A percentile compares a stretch with the other conserved stretches of the same genome.
phyloP scores from a whole-genome alignment of 495 filamentous ascomycete genomes.

The Neurospora sp. region DNA sequence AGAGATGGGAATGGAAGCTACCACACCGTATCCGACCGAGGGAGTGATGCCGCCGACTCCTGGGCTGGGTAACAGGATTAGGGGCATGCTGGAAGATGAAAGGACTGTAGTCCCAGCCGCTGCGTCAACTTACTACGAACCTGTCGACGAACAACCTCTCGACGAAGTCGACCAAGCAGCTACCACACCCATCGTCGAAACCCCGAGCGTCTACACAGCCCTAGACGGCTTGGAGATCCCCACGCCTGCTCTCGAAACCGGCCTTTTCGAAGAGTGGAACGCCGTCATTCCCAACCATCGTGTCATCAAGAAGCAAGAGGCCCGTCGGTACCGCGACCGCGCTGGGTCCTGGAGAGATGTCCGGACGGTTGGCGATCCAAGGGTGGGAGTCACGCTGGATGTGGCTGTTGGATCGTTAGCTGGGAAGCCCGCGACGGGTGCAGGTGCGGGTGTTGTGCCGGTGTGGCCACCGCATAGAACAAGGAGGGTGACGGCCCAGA shows the following conservation, averaged over 20 bases:
- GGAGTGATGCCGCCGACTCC: conserved; percentile 15
- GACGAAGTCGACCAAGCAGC: neutral
- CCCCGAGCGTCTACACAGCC: neutral
- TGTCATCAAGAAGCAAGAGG: conserved; percentile 30
- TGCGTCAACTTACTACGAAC: neutral
- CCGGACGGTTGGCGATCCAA: conserved; percentile 34
- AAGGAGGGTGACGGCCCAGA: conserved; percentile 21
- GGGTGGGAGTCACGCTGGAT: conserved; percentile 34
- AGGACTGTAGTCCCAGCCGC: conserved; percentile 3
- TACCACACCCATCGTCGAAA: neutral
- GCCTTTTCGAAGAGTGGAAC: conserved; percentile 11
- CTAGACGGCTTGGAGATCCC: neutral
- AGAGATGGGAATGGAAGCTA: neutral
- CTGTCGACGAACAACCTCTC: neutral
- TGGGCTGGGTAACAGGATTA: neutral
- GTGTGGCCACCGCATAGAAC: conserved; percentile 13
- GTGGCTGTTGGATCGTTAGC: conserved; percentile 25
- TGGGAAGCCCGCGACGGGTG: neutral
- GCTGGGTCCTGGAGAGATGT: conserved; percentile 38
- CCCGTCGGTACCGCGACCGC: conserved; percentile 35
- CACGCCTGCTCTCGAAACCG: neutral
- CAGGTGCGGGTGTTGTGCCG: neutral
- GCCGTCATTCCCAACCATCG: conserved; percentile 30
- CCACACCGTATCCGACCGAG: conserved; percentile 11
- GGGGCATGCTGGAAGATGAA: conserved; percentile 9